Base-by-base conservation (phyloP, 441 rosid species). In the Populus trichocarpa region DNA sequence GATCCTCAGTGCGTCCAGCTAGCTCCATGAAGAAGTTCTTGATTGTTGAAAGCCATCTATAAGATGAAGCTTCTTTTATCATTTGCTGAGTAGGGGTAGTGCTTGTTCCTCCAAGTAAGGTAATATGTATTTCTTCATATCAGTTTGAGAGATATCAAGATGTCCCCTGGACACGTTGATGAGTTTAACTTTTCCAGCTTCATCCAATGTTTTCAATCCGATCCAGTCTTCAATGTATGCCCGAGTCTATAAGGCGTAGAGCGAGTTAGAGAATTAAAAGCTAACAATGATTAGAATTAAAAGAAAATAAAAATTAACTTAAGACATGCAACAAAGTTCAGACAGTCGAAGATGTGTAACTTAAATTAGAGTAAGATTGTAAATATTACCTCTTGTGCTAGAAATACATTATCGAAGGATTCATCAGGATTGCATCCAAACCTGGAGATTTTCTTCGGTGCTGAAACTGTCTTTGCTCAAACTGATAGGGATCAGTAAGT, bases 361-460 rank as follows among this genome's bases (percentile, higher is more conserved):
- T 40, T 40, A 40, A 40, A 40, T 40, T 40, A 40, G 50, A 40
- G 50, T 11, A 40, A 3, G 25, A 11, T 38, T 16, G 20, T 5
- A 2, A 5, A 13, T 30, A 10, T 3, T 78, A 87, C 97, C 95
- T 93, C 82, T 77, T 89, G 85, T 8, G 86, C 86, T 1, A 96
- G 82, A 81, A 93, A 87, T 81, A 95, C 59, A 72, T 87, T 5
- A 73, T 84, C 72, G 33, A 86, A 88, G 65, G 89, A 72, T 1
- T 97, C 94, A 75, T 90, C 96, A n/a, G 94, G 91, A 81, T 83
- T 92, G 80, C 91, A 90, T 20, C 99, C 97, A 67, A 92, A 95
- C 91, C 90, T 90, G 72, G 99, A 82, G 13, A 97, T 95, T 87
- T 93, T 92, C 81, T 89, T 93, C 3, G 99, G 97, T 83, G 89